A percentile compares a stretch with the other conserved stretches of the same genome.
Evolutionary conservation across 2,329 filamentous ascomycete genomes (phyloP).

Genomic region (Tolypocladium ophioglossoides): DNA sequence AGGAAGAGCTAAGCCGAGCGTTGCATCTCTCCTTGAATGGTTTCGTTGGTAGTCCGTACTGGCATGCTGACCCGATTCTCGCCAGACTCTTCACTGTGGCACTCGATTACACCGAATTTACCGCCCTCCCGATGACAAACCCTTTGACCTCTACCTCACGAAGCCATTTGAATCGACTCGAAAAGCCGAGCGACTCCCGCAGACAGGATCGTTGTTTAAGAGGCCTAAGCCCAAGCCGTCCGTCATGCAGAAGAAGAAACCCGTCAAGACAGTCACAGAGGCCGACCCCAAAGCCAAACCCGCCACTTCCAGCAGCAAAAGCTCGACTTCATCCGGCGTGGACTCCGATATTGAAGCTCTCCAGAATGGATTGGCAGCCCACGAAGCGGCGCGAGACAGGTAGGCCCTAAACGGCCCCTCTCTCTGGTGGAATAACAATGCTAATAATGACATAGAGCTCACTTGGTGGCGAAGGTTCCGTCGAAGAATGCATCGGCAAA

Average conservation of each 20-base stretch:
- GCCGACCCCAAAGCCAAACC: slow-evolving; percentile 19
- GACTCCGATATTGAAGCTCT: slow-evolving; percentile 41
- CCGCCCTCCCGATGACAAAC: slow-evolving; percentile 31
- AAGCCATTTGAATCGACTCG: slow-evolving; percentile 36
- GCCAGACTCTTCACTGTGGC: slow-evolving; percentile 44
- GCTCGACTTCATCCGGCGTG: slow-evolving; percentile 27
- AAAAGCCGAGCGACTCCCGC: slow-evolving; percentile 36
- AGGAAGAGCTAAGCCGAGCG: background rate
- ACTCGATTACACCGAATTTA: slow-evolving; percentile 36
- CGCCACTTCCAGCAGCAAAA: slow-evolving; percentile 17
- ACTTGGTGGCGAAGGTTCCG: slow-evolving; percentile 21
- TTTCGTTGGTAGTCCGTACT: background rate
- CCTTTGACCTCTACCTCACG: slow-evolving; percentile 47
- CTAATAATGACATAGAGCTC: slow-evolving; percentile 22
- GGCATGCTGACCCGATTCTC: background rate
- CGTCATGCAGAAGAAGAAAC: slow-evolving; percentile 10
- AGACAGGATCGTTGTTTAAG: slow-evolving; percentile 40
- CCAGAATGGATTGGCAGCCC: slow-evolving; percentile 28
- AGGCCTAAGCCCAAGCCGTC: slow-evolving; percentile 25
- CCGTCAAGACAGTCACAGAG: slow-evolving; percentile 19
- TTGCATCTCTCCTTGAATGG: background rate
- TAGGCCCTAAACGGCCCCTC: slow-evolving; percentile 12
- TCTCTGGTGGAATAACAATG: slow-evolving; percentile 6
- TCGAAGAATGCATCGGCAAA: slow-evolving; percentile 22
- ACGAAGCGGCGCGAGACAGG: slow-evolving; percentile 25